Conservation (phyloP, 192 early-diverging fungal genomes). For the Ambispora gerdemannii region DNA sequence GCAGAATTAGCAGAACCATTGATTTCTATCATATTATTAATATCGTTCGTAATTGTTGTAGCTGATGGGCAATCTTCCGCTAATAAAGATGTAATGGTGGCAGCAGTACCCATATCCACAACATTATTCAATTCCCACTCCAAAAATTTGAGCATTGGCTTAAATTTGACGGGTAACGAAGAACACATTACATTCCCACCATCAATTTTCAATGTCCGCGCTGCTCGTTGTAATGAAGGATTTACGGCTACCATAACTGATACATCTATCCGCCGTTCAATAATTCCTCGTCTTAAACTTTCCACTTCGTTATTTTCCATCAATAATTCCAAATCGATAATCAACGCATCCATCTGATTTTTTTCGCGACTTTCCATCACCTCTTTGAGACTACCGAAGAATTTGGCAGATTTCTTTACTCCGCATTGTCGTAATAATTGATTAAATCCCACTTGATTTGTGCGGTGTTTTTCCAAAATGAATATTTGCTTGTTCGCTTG, state of each 20-base stretch:
- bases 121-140: neutral
- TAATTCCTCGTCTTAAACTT: neutral
- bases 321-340: conserved; percentile 14
- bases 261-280: neutral
- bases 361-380: neutral
- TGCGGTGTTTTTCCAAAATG: conserved; percentile 6
- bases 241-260: conserved; percentile 11
- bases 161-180: conserved; percentile 16
- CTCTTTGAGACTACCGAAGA: neutral
- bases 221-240: neutral
- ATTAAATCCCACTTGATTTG: neutral
- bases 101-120: neutral
- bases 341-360: neutral
- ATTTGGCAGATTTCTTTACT: neutral
- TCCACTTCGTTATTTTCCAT: conserved; percentile 11
- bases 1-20: neutral
- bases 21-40: neutral
- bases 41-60: neutral
- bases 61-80: too few relatives aligned
- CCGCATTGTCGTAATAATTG: conserved; percentile 2
- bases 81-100: too few relatives aligned
- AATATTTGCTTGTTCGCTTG: neutral
- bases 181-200: conserved; percentile 2
- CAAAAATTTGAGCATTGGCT: conserved; percentile 19
- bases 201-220: neutral